Evolutionary conservation across 2,329 filamentous ascomycete genomes (phyloP), one percentile per base, ranked within the genome.

Genomic region (Fusarium protoensiforme): DNA sequence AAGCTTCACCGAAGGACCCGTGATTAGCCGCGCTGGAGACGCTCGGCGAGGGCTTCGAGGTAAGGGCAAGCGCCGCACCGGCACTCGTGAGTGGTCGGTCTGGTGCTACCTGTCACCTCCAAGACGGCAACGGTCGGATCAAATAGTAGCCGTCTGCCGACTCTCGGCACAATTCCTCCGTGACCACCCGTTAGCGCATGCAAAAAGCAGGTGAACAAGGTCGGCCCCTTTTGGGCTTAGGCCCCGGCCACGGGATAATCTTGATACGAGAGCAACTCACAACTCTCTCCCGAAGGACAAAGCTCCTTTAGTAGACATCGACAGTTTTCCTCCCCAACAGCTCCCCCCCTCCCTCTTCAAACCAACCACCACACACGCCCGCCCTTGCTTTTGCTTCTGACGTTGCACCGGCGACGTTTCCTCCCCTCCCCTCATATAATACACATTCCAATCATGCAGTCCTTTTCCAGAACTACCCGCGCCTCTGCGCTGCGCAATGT

Each of bases 381-480:
- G 27, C 27, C 27, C 27, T 27, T 27, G 27, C 27, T 64, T 64
- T 65, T 75, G 65, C 60, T 69, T 59, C 62, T 63, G 68, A 71
- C 73, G 68, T 65, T 69, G 60, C 68, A 58, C 35, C 60, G 53
- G 67, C 71, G 68, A 64, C 72, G 61, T 63, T 59, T 53, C 39
- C 53, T 72, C 57, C 59, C 56, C 61, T 54, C 46, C 38, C 58
- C 67, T 61, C 16, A 61, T 53, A 64, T 67, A 61, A 60, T 61
- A 51, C 58, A 31, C 24, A 20, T 39, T 58, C 56, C 67, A 85
- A 91, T 82, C 80, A 98, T 98, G 95, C 94, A 97, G 90, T 92
- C 94, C 81, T 87, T 97, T 85, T 88, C 92, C 82, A 92, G 93
- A 89, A 80, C 85, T 89, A 88, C 87, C 91, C 89, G 86, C 92